Base-by-base conservation (phyloP, 2,329 filamentous ascomycete genomes). In the Fusarium marasasianum region DNA sequence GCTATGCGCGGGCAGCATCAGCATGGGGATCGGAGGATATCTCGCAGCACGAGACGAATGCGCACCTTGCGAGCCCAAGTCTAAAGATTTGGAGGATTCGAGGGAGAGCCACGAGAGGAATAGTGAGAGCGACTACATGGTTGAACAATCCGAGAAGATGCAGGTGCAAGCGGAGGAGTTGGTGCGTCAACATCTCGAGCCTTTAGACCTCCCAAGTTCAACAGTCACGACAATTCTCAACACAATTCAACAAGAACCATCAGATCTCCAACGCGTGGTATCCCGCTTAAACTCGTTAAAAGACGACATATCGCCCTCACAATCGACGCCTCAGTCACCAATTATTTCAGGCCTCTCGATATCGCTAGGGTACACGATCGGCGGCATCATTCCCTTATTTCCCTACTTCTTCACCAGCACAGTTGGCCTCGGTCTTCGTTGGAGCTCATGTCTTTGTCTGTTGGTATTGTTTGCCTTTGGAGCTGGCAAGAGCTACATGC, bases 21-120 rank as follows among this genome's bases (percentile, higher is more conserved):
- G 90, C 51, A 94, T 94, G 92, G 92, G 92, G 6, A 86, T 94
- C 20, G 91, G 92, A 24, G 91, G 91, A 18, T 94, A 92, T 76
- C 83, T 94, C 4, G 90, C 91, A 4, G 90, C 91, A 61, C 83
- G 79, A 77, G 87, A 77, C 44, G 81, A 83, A 20, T 44, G 44
- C 11, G 15, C 31, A 0, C 26, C 50, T 29, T 33, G 55, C 9
- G 12, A 48, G 6, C 8, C 51, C 3, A 58, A n/a, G 11, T 24
- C 41, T 1, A 44, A 48, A 4, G 73, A 77, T 18, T 72, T 78
- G 3, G 78, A 80, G 31, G 77, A 79, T 45, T 63, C 60, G 12
- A 60, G 63, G 0, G 76, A 78, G n/a, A 64, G 57, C 20, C 15
- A 63, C 11, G 75, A 77, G 11, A 76, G 77, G 24, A 75, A 62